These are phyloP conservation scores for Saccharum officinarum DNA, from an alignment of 176 grass and related monocot species.

Conservation along the genomic window DNA sequence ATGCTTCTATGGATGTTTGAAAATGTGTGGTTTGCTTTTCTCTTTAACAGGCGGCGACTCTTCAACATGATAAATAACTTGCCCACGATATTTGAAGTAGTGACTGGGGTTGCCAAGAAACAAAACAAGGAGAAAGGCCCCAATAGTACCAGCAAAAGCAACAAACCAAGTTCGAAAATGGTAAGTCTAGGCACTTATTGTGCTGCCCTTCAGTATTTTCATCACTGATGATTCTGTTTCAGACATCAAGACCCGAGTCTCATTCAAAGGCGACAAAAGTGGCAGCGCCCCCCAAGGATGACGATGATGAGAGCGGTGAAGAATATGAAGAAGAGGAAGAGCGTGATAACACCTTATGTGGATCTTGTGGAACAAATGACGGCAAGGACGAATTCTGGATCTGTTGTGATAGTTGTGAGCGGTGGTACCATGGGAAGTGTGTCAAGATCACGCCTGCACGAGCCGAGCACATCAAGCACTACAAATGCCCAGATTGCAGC, in stretches of 20 bases:
- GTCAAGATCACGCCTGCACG: constrained; percentile 90
- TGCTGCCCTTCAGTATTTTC: constrained; percentile 5
- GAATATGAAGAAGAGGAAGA: constrained; percentile 79
- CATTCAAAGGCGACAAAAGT: constrained; percentile 52
- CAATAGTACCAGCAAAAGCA: constrained; percentile 72
- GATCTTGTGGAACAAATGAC: constrained; percentile 76
- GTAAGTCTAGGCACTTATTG: constrained; percentile 38
- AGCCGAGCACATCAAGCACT: constrained; percentile 96
- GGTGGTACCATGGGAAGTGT: constrained; percentile 94
- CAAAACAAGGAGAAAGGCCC: constrained; percentile 85
- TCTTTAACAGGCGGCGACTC: constrained; percentile 65
- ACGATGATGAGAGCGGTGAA: constrained; percentile 72
- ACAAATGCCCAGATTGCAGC: constrained; percentile 91
- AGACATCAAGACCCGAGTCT: constrained; percentile 59
- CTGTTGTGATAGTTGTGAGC: constrained; percentile 82
- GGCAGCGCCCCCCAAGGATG: constrained; percentile 49
- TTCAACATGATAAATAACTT: constrained; percentile 97
- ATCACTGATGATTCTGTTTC: constrained; percentile 18
- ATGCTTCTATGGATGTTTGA: constrained; percentile 1
- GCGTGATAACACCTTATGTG: constrained; percentile 82
- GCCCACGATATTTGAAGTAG: constrained; percentile 96
- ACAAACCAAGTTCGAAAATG: constrained; percentile 67
- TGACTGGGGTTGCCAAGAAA: constrained; percentile 79
- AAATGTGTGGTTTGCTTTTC: background rate
- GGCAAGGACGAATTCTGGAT: constrained; percentile 95